Conservation (phyloP, 2,329 filamentous ascomycete genomes). For the Diplodia seriata region DNA sequence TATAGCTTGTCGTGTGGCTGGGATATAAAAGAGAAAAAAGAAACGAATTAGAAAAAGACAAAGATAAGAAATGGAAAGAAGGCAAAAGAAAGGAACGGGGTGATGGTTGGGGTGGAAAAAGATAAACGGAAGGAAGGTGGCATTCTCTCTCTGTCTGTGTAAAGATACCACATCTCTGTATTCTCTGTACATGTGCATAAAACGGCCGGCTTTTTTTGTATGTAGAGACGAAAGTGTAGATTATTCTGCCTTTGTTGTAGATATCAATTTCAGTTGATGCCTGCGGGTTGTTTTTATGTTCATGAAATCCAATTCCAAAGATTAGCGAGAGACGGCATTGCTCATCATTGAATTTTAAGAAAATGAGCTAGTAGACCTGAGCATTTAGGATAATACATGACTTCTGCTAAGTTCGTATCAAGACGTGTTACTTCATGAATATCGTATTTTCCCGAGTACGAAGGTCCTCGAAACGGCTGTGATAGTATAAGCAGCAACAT, state of each 20-base stretch:
- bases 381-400: too few relatives aligned
- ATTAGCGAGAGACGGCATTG: too few relatives aligned
- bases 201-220: slow-evolving; percentile 15
- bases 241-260: slow-evolving; percentile 4
- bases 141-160: slow-evolving; percentile 9
- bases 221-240: slow-evolving; percentile 23
- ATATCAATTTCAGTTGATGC: background rate
- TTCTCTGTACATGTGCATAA: slow-evolving; percentile 6
- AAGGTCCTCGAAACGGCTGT: too few relatives aligned
- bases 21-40: slow-evolving; percentile 8
- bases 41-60: background rate
- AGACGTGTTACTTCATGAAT: too few relatives aligned
- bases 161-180: slow-evolving; percentile 29
- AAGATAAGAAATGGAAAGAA: slow-evolving; percentile 3
- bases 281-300: background rate
- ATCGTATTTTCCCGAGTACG: too few relatives aligned
- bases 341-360: too few relatives aligned
- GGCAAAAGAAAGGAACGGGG: background rate
- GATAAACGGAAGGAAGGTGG: slow-evolving; percentile 4
- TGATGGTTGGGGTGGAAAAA: background rate
- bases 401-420: too few relatives aligned
- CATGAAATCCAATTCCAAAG: background rate
- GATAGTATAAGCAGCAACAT: too few relatives aligned
- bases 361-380: too few relatives aligned
- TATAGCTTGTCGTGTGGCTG: background rate